phyloP scores from a whole-genome alignment of 2,329 filamentous ascomycete species.

The Waltergamsia citrina region DNA sequence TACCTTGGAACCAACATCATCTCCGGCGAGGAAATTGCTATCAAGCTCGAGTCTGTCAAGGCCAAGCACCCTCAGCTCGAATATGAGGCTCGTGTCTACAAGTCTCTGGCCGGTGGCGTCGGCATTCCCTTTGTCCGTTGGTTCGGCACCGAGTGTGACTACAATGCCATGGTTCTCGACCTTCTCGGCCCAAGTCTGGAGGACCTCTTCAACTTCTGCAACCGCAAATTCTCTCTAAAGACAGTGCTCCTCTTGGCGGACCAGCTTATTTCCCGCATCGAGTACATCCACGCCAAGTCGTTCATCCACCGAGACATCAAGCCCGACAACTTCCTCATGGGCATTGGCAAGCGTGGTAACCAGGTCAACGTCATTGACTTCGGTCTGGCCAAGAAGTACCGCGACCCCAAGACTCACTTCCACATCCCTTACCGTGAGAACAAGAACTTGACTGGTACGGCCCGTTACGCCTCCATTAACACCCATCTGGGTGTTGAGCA shows the following conservation, averaged over 20 bases:
- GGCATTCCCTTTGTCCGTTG: slow-evolving; percentile 98
- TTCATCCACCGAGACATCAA: slow-evolving; percentile 99
- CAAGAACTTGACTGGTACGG: slow-evolving; percentile 99
- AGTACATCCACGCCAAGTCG: slow-evolving; percentile 99
- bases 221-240: slow-evolving; percentile 49
- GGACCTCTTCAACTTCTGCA: slow-evolving; percentile 53
- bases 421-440: slow-evolving; percentile 99
- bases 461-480: slow-evolving; percentile 98
- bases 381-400: slow-evolving; percentile 98
- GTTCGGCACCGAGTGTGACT: slow-evolving; percentile 99
- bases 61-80: slow-evolving; percentile 98
- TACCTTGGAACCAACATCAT: slow-evolving; percentile 99
- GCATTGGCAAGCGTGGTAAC: slow-evolving; percentile 97
- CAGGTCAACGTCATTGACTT: slow-evolving; percentile 99
- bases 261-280: slow-evolving; percentile 97
- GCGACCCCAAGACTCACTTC: slow-evolving; percentile 99
- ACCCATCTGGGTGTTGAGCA: slow-evolving; percentile 97
- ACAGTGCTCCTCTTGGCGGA: slow-evolving; percentile 93
- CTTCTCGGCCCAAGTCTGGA: slow-evolving; percentile 91
- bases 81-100: slow-evolving; percentile 93
- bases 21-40: slow-evolving; percentile 97
- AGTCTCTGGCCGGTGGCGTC: slow-evolving; percentile 86
- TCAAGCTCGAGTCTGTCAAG: slow-evolving; percentile 99
- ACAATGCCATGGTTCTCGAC: slow-evolving; percentile 99
- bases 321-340: slow-evolving; percentile 99